These are phyloP conservation scores for Orbilia ellipsospora DNA, from an alignment of 2,329 filamentous ascomycete species.

Conservation along the genomic window DNA sequence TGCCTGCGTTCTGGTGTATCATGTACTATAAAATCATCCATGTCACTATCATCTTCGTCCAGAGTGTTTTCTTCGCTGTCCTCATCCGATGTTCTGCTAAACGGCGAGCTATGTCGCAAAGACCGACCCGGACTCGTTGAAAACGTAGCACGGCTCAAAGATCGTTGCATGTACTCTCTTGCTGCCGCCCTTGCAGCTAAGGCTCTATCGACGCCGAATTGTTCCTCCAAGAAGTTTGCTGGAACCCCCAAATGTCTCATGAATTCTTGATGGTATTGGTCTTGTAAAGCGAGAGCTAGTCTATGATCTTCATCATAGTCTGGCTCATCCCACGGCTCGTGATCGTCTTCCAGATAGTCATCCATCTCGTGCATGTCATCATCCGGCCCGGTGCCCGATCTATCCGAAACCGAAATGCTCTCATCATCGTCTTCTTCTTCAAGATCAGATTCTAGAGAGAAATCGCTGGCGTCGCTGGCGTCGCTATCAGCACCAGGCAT, in stretches of 20 bases:
- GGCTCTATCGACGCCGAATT: conserved; percentile 44
- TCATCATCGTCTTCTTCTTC: conserved; percentile 47
- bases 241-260: conserved; percentile 44
- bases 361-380: conserved; percentile 55
- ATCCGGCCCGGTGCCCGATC: conserved; percentile 20
- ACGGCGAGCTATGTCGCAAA: conserved; percentile 42
- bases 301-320: conserved; percentile 48
- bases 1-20: conserved; percentile 57
- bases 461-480: conserved; percentile 41
- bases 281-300: conserved; percentile 49
- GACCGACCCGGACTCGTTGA: conserved; percentile 37
- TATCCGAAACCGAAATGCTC: conserved; percentile 24
- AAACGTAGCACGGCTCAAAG: conserved; percentile 18
- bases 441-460: conserved; percentile 41
- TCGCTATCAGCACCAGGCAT: conserved; percentile 49
- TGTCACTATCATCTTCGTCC: conserved; percentile 53
- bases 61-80: conserved; percentile 56
- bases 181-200: conserved; percentile 45
- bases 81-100: conserved; percentile 54
- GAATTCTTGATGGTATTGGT: conserved; percentile 54
- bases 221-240: conserved; percentile 40
- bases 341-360: conserved; percentile 47
- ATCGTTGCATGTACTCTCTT: conserved; percentile 28
- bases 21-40: conserved; percentile 58
- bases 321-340: conserved; percentile 31